Evolutionary conservation across 148 eudicot genomes (phyloP), one percentile per base, ranked within the genome.

Genomic region (Diospyros lotus): DNA sequence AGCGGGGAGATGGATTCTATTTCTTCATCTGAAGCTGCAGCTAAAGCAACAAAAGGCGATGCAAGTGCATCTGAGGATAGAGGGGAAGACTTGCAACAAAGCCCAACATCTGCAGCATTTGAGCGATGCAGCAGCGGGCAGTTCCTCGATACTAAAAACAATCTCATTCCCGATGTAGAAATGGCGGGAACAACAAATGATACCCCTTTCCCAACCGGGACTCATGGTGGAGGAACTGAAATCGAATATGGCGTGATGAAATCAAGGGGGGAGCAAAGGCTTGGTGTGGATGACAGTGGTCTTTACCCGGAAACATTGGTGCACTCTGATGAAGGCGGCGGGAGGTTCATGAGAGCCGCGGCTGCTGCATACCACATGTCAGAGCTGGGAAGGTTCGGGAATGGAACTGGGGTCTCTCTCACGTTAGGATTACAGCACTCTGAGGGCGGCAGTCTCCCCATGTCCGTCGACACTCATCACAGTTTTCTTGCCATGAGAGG

Each of bases 351-450:
- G 76, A 64, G 58, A 50, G 17, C 58, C 7, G 44, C 67, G n/a
- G 41, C 68, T 58, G 79, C 68, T 45, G 79, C 68, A 6, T 76
- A 69, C 44, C 68, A 76, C 64, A n/a, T 79, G 43, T 64, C 81
- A 1, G 81, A 69, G 51, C 58, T 79, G 43, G 81, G 81, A 40
- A 68, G 69, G 56, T 73, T 73, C 58, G 77, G 71, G 43, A 71
- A 65, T 39, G 58, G 77, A 43, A 79, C n/a, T 41, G 73, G 73
- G 40, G 81, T 79, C 5, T 79, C 81, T 13, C 81, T 79, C 17
- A 79, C 81, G 0, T 10, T 79, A 61, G 81, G 81, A 51, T 74
- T 79, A 44, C 81, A 79, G 61, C 81, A 79, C 59, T 60, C 77
- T 54, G 81, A 79, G 70, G 77, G 51, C 4, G 77, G 73, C 18